Conservation (phyloP, 495 filamentous ascomycete species). For the Aspergillus ostianus region DNA sequence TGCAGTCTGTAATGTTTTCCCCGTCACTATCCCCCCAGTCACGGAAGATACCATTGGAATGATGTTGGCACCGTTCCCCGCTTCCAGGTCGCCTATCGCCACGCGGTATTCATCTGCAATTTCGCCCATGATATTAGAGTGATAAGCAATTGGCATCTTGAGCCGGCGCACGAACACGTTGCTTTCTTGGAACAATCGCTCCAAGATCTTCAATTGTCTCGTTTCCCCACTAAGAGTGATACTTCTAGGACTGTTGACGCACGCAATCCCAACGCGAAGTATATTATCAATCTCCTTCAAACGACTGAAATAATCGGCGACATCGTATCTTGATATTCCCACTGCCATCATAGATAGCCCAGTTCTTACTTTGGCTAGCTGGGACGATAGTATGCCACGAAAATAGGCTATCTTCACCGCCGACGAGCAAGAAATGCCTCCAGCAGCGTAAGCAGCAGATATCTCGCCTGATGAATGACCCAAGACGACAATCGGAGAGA, state of each 20-base stretch:
- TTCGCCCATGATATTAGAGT: constrained; percentile 14
- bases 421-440: not conserved
- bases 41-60: too few relatives aligned
- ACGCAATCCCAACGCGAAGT: constrained; percentile 23
- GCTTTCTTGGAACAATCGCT: not conserved
- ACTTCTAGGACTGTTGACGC: constrained; percentile 32
- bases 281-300: not conserved
- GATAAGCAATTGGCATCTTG: constrained; percentile 10
- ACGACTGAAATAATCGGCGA: not conserved
- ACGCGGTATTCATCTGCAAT: constrained; percentile 3
- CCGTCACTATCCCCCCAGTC: too few relatives aligned
- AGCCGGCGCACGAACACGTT: constrained; percentile 10
- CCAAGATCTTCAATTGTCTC: constrained; percentile 12
- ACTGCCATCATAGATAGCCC: constrained; percentile 11
- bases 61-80: too few relatives aligned
- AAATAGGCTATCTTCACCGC: constrained; percentile 10
- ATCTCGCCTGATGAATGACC: constrained; percentile 49
- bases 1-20: too few relatives aligned
- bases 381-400: not conserved
- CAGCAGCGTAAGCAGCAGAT: constrained; percentile 24
- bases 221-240: constrained; percentile 32
- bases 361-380: not conserved
- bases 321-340: constrained; percentile 4
- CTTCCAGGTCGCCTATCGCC: too few relatives aligned
- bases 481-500: constrained; percentile 29